These are phyloP conservation scores for Wickerhamomyces chaumierensis DNA, from an alignment of 805 yeast genomes.

Conservation along the genomic window DNA sequence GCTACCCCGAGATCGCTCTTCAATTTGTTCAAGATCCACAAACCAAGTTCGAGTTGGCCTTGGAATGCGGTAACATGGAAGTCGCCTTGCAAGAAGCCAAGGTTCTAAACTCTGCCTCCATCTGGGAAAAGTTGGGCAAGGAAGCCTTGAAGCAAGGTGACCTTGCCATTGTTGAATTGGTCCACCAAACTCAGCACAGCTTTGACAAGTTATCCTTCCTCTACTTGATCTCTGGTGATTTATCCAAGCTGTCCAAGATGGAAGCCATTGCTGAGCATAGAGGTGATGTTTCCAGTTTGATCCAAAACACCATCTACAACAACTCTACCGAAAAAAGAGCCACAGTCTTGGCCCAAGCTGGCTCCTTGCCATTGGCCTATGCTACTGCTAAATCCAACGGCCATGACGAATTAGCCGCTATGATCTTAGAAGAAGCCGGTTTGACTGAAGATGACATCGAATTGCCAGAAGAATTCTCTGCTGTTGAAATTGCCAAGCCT, in stretches of 20 bases:
- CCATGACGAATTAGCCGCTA: conserved; percentile 60
- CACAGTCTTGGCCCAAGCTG: conserved; percentile 61
- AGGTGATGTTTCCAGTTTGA: conserved; percentile 65
- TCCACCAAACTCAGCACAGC: conserved; percentile 75
- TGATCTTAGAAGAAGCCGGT: conserved; percentile 62
- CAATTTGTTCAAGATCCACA: conserved; percentile 96
- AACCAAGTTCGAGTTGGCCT: conserved; percentile 88
- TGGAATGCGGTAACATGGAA: conserved; percentile 82
- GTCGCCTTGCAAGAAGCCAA: conserved; percentile 88
- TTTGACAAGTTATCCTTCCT: conserved; percentile 87
- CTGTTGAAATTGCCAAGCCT: conserved; percentile 31
- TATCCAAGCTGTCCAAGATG: conserved; percentile 69
- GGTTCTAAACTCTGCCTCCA: conserved; percentile 49
- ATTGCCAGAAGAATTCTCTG: conserved; percentile 34
- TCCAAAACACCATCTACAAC: conserved; percentile 73
- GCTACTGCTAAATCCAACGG: conserved; percentile 86
- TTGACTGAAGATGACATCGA: conserved; percentile 50
- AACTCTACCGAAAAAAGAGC: conserved; percentile 70
- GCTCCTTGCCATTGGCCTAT: conserved; percentile 82
- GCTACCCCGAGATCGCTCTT: conserved; percentile 94
- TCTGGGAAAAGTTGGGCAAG: conserved; percentile 75
- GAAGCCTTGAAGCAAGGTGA: conserved; percentile 91
- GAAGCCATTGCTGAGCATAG: conserved; percentile 82
- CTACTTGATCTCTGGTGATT: conserved; percentile 77
- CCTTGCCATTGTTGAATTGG: conserved; percentile 71